Percentiles rank a stretch among this genome's conserved stretches.
phyloP scores from a whole-genome alignment of 352 stramenopile species.

The Phytophthora colocasiae region DNA sequence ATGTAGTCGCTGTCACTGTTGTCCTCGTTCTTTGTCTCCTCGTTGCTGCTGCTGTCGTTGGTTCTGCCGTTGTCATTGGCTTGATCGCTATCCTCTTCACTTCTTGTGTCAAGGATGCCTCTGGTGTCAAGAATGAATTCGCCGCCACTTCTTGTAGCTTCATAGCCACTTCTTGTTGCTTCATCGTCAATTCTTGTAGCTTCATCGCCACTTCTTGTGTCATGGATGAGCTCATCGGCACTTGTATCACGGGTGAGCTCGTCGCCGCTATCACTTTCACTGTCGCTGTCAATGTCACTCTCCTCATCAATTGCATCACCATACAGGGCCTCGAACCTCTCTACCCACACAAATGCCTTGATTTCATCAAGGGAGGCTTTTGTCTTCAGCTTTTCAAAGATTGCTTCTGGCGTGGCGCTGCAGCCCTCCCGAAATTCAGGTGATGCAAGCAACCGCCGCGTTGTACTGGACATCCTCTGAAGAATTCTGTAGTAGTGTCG shows the following conservation, averaged over 20 bases:
- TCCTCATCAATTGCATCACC: slow-evolving; percentile 29
- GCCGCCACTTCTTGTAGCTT: no score
- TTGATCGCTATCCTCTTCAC: slow-evolving; percentile 16
- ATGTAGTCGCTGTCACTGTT: slow-evolving; percentile 8
- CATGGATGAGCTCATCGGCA: no score
- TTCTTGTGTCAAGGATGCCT: background rate
- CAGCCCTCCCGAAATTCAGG: slow-evolving; percentile 27
- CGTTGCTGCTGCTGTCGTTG: slow-evolving; percentile 9
- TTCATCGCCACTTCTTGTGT: no score
- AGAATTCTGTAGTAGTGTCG: slow-evolving; percentile 48
- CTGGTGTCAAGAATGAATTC: no score
- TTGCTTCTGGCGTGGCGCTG: slow-evolving; percentile 33
- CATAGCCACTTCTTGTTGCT: no score
- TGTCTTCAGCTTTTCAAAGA: slow-evolving; percentile 33
- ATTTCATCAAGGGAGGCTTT: slow-evolving; percentile 27
- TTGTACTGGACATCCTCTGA: slow-evolving; percentile 18
- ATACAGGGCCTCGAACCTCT: slow-evolving; percentile 43
- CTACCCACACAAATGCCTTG: slow-evolving; percentile 58
- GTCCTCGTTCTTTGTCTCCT: background rate
- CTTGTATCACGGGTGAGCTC: no score
- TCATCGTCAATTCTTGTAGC: no score
- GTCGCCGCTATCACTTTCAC: slow-evolving; percentile 1
- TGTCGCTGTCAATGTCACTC: slow-evolving; percentile 17
- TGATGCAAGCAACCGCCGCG: slow-evolving; percentile 21
- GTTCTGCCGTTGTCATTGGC: slow-evolving; percentile 1